phyloP scores from a whole-genome alignment of 805 yeast genomes.

The Kodamaea sagamina region DNA sequence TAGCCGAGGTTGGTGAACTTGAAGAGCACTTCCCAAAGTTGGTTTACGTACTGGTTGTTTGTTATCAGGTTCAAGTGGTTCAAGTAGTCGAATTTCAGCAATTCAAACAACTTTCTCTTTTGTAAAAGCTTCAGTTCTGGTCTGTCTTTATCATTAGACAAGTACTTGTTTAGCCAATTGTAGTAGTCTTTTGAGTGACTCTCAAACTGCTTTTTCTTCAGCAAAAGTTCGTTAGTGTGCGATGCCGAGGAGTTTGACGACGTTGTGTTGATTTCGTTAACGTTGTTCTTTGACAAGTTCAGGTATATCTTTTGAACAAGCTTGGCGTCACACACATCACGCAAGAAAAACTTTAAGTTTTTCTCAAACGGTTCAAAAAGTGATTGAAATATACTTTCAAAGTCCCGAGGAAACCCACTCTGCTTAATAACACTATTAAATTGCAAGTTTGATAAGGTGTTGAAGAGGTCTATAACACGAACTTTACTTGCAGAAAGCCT shows the following conservation, averaged over 20 bases:
- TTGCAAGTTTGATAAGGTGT: slow-evolving; percentile 23
- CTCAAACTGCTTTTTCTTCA: slow-evolving; percentile 38
- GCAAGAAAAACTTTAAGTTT: slow-evolving; percentile 30
- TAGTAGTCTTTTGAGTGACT: slow-evolving; percentile 43
- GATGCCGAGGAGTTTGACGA: slow-evolving; percentile 10
- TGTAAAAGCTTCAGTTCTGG: slow-evolving; percentile 41
- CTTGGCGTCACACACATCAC: slow-evolving; percentile 30
- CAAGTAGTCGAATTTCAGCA: slow-evolving; percentile 48
- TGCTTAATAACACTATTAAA: slow-evolving; percentile 25
- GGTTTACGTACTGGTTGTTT: slow-evolving; percentile 44
- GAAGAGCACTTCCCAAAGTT: slow-evolving; percentile 37
- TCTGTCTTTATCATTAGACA: slow-evolving; percentile 45
- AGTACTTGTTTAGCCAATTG: slow-evolving; percentile 45
- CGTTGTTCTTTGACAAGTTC: slow-evolving; percentile 6
- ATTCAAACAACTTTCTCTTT: slow-evolving; percentile 42
- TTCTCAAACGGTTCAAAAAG: slow-evolving; percentile 37
- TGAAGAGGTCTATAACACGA: slow-evolving; percentile 27
- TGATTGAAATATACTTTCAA: slow-evolving; percentile 24
- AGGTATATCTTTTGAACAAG: slow-evolving; percentile 30
- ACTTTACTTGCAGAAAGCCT: slow-evolving; percentile 21
- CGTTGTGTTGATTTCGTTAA: slow-evolving; percentile 5
- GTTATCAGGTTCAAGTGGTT: slow-evolving; percentile 39
- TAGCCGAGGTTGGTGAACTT: slow-evolving; percentile 31
- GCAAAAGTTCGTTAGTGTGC: slow-evolving; percentile 23
- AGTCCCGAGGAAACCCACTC: slow-evolving; percentile 28